phyloP scores from a whole-genome alignment of 352 stramenopile genomes.

The Paralagenidium karlingii region DNA sequence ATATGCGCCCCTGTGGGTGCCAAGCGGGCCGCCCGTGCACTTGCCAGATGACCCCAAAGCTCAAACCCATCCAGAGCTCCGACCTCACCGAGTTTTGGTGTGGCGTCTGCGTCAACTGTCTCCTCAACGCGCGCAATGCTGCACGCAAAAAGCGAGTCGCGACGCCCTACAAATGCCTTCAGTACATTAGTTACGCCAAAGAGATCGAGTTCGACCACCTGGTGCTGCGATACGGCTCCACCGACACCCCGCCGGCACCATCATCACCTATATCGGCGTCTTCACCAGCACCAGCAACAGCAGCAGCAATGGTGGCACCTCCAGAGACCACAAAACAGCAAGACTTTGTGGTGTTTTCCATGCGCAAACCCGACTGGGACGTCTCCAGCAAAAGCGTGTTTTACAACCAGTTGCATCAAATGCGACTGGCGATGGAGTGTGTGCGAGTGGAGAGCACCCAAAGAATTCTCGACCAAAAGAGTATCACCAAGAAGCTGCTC shows the following conservation, averaged over 20 bases:
- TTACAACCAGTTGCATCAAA: constrained; percentile 45
- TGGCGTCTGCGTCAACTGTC: constrained; percentile 44
- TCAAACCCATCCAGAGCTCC: neutral
- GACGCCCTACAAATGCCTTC: no score
- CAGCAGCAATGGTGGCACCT: neutral
- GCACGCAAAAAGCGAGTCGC: constrained; percentile 4
- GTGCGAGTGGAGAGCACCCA: constrained; percentile 12
- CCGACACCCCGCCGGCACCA: no score
- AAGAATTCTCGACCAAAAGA: constrained; percentile 22
- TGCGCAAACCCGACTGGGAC: constrained; percentile 48
- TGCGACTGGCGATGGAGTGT: constrained; percentile 41
- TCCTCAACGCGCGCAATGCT: constrained; percentile 23
- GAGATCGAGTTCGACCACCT: no score
- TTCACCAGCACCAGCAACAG: no score
- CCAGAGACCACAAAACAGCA: constrained; percentile 6
- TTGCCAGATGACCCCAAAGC: constrained; percentile 28
- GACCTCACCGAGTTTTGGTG: constrained; percentile 14
- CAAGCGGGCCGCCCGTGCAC: constrained; percentile 38
- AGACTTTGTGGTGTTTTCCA: constrained; percentile 18
- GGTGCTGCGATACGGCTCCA: no score
- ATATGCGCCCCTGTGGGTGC: constrained; percentile 50
- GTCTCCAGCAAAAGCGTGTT: constrained; percentile 23
- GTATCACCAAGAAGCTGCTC: constrained; percentile 30
- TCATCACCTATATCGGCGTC: no score
- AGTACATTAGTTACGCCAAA: no score